Evolutionary conservation across 257 asterid species (phyloP).

Genomic region (Solanum bulbocastanum): DNA sequence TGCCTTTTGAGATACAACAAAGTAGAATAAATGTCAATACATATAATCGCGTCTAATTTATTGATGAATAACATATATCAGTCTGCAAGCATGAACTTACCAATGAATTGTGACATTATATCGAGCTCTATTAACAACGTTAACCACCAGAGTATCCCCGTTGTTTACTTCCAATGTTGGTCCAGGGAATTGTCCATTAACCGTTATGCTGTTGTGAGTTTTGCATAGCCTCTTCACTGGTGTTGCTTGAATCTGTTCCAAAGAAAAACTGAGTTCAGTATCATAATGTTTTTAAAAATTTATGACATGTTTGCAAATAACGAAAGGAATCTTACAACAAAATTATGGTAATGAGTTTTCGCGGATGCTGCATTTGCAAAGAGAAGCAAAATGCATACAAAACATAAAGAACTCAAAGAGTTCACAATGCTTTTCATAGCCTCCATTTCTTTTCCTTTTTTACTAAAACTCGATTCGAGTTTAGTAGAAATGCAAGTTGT

Average conservation of each 20-base stretch:
- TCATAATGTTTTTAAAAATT: neutral
- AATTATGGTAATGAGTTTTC: slow-evolving; percentile 48
- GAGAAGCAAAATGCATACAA: slow-evolving; percentile 22
- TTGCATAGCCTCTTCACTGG: slow-evolving; percentile 51
- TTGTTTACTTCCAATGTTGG: slow-evolving; percentile 65
- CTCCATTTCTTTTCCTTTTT: slow-evolving; percentile 3
- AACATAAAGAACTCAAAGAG: slow-evolving; percentile 5
- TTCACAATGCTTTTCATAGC: neutral
- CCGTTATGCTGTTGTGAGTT: slow-evolving; percentile 48
- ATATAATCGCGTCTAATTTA: neutral
- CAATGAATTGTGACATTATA: slow-evolving; percentile 79
- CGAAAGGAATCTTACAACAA: slow-evolving; percentile 28
- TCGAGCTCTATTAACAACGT: slow-evolving; percentile 52
- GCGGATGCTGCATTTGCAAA: slow-evolving; percentile 32
- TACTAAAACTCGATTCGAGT: neutral
- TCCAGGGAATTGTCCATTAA: slow-evolving; percentile 72
- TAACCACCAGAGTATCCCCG: slow-evolving; percentile 72
- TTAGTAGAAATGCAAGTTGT: neutral
- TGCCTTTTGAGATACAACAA: slow-evolving; percentile 33
- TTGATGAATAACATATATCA: neutral
- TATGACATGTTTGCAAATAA: neutral
- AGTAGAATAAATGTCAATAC: neutral
- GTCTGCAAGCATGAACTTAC: slow-evolving; percentile 18
- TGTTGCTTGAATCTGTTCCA: slow-evolving; percentile 57
- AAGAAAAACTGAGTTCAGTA: neutral